Percentiles rank a stretch among this genome's conserved stretches.
phyloP scores from a whole-genome alignment of 257 asterid genomes.

The Cruciata laevipes region DNA sequence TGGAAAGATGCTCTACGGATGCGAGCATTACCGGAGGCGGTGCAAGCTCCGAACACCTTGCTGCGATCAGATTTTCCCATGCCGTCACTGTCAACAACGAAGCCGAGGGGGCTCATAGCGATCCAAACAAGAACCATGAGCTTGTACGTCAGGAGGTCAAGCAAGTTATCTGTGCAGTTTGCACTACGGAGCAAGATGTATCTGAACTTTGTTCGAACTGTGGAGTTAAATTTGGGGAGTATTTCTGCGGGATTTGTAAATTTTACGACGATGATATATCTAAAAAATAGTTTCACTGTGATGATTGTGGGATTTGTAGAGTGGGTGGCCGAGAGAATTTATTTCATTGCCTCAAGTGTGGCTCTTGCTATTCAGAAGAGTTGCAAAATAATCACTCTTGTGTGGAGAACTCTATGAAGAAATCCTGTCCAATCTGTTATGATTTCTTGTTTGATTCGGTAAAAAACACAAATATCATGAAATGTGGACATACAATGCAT shows the following conservation, averaged over 20 bases:
- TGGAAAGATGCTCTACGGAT: slow-evolving; percentile 62
- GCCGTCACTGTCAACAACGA: slow-evolving; percentile 98
- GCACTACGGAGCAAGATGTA: slow-evolving; percentile 38
- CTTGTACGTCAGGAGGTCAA: slow-evolving; percentile 71
- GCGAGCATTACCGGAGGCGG: slow-evolving; percentile 79
- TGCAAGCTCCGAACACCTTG: slow-evolving; percentile 86
- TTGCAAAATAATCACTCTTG: slow-evolving; percentile 70
- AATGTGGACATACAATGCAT: slow-evolving; percentile 93
- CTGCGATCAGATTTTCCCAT: slow-evolving; percentile 63
- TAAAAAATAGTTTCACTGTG: slow-evolving; percentile 75
- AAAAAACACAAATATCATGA: slow-evolving; percentile 58
- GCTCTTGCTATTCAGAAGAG: slow-evolving; percentile 69
- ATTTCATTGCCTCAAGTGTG: slow-evolving; percentile 88
- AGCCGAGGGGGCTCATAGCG: slow-evolving; percentile 55
- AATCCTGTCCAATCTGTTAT: slow-evolving; percentile 88
- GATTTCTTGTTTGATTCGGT: slow-evolving; percentile 95
- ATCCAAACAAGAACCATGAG: slow-evolving; percentile 77
- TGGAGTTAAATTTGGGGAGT: slow-evolving; percentile 83
- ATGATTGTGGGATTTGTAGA: slow-evolving; percentile 92
- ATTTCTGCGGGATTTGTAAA: slow-evolving; percentile 73
- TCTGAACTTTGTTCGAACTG: slow-evolving; percentile 61
- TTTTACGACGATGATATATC: slow-evolving; percentile 68
- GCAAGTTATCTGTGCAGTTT: slow-evolving; percentile 43
- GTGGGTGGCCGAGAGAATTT: slow-evolving; percentile 81
- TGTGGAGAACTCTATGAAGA: slow-evolving; percentile 85